These are phyloP conservation scores for Isoetes taiwanensis DNA, from an alignment of 75 land plant species.

Conservation along the genomic window DNA sequence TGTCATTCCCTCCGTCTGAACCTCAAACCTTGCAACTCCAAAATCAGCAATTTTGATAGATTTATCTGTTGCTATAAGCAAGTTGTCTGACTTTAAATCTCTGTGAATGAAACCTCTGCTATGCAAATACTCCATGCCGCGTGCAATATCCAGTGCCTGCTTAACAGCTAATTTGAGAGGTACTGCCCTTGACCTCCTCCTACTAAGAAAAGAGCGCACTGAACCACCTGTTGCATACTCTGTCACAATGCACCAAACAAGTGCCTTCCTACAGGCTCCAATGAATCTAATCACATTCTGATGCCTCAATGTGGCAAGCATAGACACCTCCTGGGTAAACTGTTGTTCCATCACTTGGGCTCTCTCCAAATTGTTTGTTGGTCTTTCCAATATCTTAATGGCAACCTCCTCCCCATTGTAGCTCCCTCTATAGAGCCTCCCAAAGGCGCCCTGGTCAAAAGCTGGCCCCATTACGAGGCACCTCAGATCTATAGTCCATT, in stretches of 20 bases:
- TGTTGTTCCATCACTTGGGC: constrained; percentile 55
- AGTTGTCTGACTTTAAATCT: constrained; percentile 68
- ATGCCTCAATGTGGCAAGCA: constrained; percentile 52
- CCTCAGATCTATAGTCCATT: constrained; percentile 59
- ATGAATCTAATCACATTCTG: constrained; percentile 67
- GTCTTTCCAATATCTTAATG: constrained; percentile 62
- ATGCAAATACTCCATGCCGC: constrained; percentile 71
- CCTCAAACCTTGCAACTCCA: constrained; percentile 55
- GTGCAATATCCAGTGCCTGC: constrained; percentile 60
- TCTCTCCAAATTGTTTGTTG: constrained; percentile 47
- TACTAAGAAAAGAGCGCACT: constrained; percentile 42
- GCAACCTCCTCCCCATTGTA: constrained; percentile 77
- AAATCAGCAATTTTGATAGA: constrained; percentile 63
- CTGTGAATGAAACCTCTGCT: constrained; percentile 47
- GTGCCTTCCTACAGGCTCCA: constrained; percentile 54
- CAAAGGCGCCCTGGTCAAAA: constrained; percentile 59
- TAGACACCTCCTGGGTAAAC: constrained; percentile 62
- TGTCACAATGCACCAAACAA: constrained; percentile 82
- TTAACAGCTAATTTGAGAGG: constrained; percentile 50
- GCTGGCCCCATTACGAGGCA: constrained; percentile 52
- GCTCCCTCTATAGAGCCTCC: constrained; percentile 60
- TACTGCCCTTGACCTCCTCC: constrained; percentile 35
- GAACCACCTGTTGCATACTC: constrained; percentile 83
- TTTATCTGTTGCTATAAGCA: constrained; percentile 50
- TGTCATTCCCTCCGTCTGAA: constrained; percentile 60